A percentile compares a stretch with the other conserved stretches of the same genome.
These are phyloP conservation scores for Cryptosporidium ubiquitum DNA, from an alignment of 169 alveolate species.

Conservation along the genomic window DNA sequence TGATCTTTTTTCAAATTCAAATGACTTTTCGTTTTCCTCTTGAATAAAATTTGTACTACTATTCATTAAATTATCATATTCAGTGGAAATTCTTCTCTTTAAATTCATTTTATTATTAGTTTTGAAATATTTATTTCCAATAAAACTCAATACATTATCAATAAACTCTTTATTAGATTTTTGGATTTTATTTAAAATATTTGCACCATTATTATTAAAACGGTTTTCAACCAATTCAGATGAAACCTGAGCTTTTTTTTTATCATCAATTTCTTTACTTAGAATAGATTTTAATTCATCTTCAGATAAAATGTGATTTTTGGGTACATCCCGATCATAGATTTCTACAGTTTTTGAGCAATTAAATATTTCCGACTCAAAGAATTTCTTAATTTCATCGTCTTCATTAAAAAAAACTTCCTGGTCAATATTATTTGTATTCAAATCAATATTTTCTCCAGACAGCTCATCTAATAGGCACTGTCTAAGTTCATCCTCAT, in stretches of 20 bases:
- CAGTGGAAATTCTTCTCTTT: neutral
- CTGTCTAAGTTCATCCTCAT: constrained; percentile 5
- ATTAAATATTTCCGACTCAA: neutral
- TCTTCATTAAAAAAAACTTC: neutral
- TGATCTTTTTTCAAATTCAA: neutral
- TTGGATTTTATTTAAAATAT: neutral
- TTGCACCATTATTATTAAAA: neutral
- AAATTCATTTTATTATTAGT: neutral
- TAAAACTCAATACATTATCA: neutral
- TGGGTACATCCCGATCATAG: neutral
- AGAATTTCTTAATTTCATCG: constrained; percentile 20
- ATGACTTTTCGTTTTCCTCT: neutral
- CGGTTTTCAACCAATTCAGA: neutral
- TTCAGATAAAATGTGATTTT: neutral
- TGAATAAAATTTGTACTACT: neutral
- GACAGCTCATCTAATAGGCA: constrained; percentile 1
- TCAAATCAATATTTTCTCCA: neutral
- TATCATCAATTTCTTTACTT: neutral
- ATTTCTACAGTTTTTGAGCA: neutral
- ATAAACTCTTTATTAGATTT: neutral
- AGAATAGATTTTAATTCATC: neutral
- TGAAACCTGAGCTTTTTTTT: neutral
- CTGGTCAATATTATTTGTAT: neutral
- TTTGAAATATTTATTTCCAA: neutral
- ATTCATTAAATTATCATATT: neutral